Percentiles rank a stretch among this genome's conserved stretches.
These are phyloP conservation scores for Thelonectria blattea DNA, from an alignment of 2,329 filamentous ascomycete species.

Conservation along the genomic window DNA sequence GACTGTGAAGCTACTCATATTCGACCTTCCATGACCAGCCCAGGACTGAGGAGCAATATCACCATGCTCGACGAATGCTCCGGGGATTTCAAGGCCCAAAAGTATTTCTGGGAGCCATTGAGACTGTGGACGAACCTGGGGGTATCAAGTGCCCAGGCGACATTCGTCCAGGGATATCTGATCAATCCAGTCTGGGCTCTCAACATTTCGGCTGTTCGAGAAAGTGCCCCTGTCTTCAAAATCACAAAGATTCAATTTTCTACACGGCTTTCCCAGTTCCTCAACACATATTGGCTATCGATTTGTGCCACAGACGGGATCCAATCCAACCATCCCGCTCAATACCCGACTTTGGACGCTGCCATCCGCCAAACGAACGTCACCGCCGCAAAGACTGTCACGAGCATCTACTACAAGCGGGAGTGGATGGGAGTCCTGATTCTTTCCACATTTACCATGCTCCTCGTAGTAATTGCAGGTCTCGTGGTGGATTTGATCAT, in stretches of 20 bases:
- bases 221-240: not conserved
- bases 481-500: slow-evolving; percentile 2
- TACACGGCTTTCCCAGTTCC: not conserved
- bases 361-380: not conserved
- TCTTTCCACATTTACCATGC: not conserved
- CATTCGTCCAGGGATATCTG: not conserved
- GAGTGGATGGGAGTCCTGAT: not conserved
- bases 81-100: not conserved
- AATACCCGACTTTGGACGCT: not conserved
- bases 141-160: not conserved
- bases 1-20: slow-evolving; percentile 4
- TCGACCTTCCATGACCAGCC: not conserved
- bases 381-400: not conserved
- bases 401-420: slow-evolving; percentile 1
- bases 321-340: not conserved
- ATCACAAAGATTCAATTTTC: not conserved
- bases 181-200: not conserved
- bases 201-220: not conserved
- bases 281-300: slow-evolving; percentile 12
- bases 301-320: not conserved
- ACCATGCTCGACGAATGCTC: not conserved
- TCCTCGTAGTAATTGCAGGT: not conserved
- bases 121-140: not conserved
- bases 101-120: not conserved
- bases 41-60: not conserved